Conservation (phyloP, 495 filamentous ascomycete species). For the Penicillium malachiteum region DNA sequence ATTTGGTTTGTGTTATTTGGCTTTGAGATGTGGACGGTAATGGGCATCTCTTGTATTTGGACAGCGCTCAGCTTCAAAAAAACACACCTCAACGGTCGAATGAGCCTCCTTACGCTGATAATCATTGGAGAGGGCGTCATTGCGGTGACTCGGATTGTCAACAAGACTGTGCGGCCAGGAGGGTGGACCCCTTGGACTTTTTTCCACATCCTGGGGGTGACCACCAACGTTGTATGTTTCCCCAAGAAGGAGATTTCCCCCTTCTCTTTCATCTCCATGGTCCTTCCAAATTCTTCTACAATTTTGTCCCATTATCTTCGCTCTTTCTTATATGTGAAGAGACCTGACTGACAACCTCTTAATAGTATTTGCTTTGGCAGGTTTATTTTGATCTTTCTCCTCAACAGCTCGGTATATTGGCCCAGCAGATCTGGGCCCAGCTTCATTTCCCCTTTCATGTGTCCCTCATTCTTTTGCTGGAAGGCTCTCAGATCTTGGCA, state of each 20-base stretch:
- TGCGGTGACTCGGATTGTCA: conserved; percentile 53
- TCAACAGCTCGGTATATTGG: conserved; percentile 46
- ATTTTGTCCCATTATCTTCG: too few species aligned
- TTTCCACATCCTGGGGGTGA: conserved; percentile 48
- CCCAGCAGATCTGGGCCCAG: conserved; percentile 62
- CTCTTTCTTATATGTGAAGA: not conserved
- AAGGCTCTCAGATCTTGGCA: conserved; percentile 50
- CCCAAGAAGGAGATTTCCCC: too few species aligned
- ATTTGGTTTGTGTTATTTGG: conserved; percentile 60
- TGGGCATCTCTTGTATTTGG: conserved; percentile 53
- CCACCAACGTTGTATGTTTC: conserved; percentile 46
- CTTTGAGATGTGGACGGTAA: conserved; percentile 53
- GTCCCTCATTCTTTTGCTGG: conserved; percentile 60
- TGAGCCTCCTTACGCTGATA: conserved; percentile 67
- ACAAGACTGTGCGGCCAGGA: conserved; percentile 54
- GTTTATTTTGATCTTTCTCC: conserved; percentile 65
- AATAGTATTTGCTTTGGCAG: conserved; percentile 66
- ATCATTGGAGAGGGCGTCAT: conserved; percentile 68
- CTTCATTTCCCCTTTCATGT: conserved; percentile 72
- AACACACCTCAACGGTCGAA: conserved; percentile 63
- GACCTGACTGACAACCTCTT: not conserved
- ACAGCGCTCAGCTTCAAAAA: conserved; percentile 61
- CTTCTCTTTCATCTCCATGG: too few species aligned
- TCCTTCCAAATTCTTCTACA: too few species aligned
- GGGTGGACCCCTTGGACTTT: conserved; percentile 51